Evolutionary conservation across 306 rosid genomes (phyloP), one percentile per base, ranked within the genome.

Genomic region (Fragaria iinumae): DNA sequence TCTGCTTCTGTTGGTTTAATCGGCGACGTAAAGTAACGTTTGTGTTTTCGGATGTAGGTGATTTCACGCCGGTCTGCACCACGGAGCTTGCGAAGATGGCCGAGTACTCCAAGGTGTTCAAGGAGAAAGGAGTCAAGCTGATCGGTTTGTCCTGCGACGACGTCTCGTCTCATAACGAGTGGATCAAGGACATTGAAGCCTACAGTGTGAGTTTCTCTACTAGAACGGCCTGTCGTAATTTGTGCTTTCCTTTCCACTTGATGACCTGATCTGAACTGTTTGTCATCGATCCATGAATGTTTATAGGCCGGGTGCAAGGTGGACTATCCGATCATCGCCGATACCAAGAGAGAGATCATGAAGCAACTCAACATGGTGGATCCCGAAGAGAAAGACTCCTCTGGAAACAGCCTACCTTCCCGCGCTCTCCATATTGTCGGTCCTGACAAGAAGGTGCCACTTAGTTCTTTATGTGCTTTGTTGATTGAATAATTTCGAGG

Each of bases 61-160:
- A 93, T 85, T 93, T 91, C 86, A 91, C 98, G 18, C 96, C 94
- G 0, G 91, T 93, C 21, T 90, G 98, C 77, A 90, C 98, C 6
- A 93, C 97, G 11, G 97, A 91, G 66, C 94, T 93, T 23, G 94
- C 89, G 1, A 84, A 86, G 82, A 89, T 90, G 84, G 93, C 95
- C 9, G 80, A 84, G 34, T 83, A 85, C 65, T 66, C 91, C 16
- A 47, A 34, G 4, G 86, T 88, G 65, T 89, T 94, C 52, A 29
- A 39, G 23, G 81, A 83, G 80, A 25, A 81, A 32, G 93, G 97
- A 72, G 93, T 91, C 65, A 83, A 81, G 89, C 87, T 91, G 0
- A 2, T 93, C 73, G 97, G 97, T 4, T 38, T 91, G 64, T 93
- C 98, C 38, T 90, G 98, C 44, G 93, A 91, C 49, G 87, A 90